Conservation (phyloP, 2,329 filamentous ascomycete genomes). For the Ascochyta viciae-villosae region DNA sequence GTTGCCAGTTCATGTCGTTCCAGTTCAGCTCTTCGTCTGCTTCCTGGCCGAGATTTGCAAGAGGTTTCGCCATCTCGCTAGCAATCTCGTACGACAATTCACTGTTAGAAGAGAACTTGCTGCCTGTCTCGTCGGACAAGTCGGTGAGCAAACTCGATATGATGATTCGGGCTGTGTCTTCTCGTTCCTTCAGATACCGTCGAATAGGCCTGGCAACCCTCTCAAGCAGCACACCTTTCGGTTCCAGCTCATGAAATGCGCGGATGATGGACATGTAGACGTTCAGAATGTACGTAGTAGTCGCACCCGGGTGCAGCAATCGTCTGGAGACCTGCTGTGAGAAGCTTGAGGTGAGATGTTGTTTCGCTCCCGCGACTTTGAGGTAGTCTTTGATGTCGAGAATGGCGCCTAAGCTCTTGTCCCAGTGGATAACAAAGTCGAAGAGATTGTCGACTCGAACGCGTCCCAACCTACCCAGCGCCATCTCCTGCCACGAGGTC, state of each 20-base stretch:
- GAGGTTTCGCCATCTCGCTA: constrained; percentile 68
- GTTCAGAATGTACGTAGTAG: constrained; percentile 76
- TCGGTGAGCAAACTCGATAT: constrained; percentile 75
- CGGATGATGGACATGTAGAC: constrained; percentile 82
- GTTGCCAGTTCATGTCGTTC: constrained; percentile 92
- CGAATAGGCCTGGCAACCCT: constrained; percentile 76
- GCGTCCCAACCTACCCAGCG: constrained; percentile 70
- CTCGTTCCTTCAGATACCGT: constrained; percentile 76
- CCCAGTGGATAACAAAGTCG: constrained; percentile 80
- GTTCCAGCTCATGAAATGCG: constrained; percentile 76
- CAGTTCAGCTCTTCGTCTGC: constrained; percentile 76
- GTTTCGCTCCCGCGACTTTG: constrained; percentile 70
- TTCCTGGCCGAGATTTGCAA: constrained; percentile 61
- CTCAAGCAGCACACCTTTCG: constrained; percentile 78
- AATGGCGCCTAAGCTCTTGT: constrained; percentile 72
- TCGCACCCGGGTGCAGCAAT: constrained; percentile 76
- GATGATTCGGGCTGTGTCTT: constrained; percentile 79
- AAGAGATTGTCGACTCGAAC: constrained; percentile 76
- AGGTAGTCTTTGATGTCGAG: constrained; percentile 76
- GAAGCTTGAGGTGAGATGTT: constrained; percentile 74
- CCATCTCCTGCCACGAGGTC: constrained; percentile 74
- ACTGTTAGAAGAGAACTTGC: constrained; percentile 60
- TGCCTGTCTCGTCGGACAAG: constrained; percentile 55
- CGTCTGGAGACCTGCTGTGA: constrained; percentile 69
- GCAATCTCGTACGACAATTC: constrained; percentile 74